A percentile compares a stretch with the other conserved stretches of the same genome.
Evolutionary conservation across 148 eudicot genomes (phyloP).

Genomic region (Rhododendron williamsianum): DNA sequence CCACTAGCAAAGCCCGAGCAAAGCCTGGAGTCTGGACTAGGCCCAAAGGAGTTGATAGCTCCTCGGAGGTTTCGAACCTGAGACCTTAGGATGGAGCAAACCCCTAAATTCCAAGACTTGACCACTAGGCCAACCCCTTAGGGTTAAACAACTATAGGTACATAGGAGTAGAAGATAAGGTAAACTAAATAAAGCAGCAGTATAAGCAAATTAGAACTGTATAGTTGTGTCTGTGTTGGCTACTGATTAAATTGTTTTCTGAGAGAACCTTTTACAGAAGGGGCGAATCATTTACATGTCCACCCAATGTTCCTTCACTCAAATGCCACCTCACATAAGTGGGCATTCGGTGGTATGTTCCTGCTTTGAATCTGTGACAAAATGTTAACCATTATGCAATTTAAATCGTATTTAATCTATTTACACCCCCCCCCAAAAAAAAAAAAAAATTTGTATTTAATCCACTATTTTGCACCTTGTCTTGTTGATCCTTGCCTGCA

Average conservation of each 20-base stretch:
- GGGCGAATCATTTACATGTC: slow-evolving; percentile 54
- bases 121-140: no score
- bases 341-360: slow-evolving; percentile 86
- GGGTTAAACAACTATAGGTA: no score
- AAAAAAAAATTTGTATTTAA: neutral
- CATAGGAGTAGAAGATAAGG: slow-evolving; percentile 1
- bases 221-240: neutral
- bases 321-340: slow-evolving; percentile 95
- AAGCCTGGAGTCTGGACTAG: no score
- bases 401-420: neutral
- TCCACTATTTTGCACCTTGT: neutral
- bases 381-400: neutral
- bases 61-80: no score
- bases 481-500: slow-evolving; percentile 22
- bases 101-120: no score
- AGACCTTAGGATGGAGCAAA: no score
- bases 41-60: no score
- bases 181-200: neutral
- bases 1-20: no score
- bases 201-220: neutral
- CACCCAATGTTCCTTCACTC: slow-evolving; percentile 93
- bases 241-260: neutral
- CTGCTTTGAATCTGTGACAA: neutral
- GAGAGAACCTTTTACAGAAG: slow-evolving; percentile 31
- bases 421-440: no score